These are phyloP conservation scores for Pseudoscleropodium purum DNA, from an alignment of 225 moss, liverwort and hornwort genomes.

Conservation along the genomic window DNA sequence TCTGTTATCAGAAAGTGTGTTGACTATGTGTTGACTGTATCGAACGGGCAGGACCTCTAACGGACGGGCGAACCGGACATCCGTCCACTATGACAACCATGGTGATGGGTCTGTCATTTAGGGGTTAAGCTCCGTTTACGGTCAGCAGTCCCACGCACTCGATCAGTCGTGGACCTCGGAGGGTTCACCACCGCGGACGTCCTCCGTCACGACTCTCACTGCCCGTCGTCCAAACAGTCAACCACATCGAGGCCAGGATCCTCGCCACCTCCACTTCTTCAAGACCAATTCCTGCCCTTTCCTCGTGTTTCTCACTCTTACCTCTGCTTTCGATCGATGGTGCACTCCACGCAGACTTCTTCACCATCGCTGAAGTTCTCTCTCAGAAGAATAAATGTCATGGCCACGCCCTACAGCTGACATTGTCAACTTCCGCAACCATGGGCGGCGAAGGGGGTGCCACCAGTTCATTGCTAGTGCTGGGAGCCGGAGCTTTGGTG, in stretches of 20 bases:
- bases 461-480: slow-evolving; percentile 24
- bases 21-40: too few relatives aligned
- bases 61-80: too few relatives aligned
- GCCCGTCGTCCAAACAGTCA: neutral
- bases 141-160: neutral
- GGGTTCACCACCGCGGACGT: neutral
- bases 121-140: neutral
- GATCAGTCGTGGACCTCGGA: neutral
- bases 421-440: neutral
- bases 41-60: too few relatives aligned
- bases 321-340: neutral
- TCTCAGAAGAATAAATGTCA: neutral
- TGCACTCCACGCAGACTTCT: neutral
- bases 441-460: slow-evolving; percentile 21
- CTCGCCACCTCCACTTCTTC: neutral
- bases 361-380: neutral
- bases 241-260: neutral
- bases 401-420: slow-evolving; percentile 12
- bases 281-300: neutral
- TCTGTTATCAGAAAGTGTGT: too few relatives aligned
- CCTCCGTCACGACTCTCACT: neutral
- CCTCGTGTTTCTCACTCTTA: too few relatives aligned
- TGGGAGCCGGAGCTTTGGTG: slow-evolving; percentile 40
- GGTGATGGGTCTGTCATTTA: too few relatives aligned
- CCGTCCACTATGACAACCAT: too few relatives aligned